phyloP scores from a whole-genome alignment of 345 rosid species.

The Eucalyptus rudis region DNA sequence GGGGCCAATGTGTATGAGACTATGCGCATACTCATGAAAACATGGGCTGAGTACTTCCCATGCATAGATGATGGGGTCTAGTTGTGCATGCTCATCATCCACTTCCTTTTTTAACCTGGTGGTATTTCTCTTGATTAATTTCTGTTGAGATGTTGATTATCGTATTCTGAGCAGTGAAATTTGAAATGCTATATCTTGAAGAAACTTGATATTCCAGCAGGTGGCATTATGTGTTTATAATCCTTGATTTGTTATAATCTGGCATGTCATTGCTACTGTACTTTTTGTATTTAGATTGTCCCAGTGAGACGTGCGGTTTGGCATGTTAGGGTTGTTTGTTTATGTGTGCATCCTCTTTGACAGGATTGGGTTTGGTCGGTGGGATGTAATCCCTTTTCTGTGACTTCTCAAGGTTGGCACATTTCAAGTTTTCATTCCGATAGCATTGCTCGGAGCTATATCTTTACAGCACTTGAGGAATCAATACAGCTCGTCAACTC shows the following conservation, averaged over 20 bases:
- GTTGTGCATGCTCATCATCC: background rate
- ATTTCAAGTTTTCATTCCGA: constrained; percentile 82
- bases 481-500: constrained; percentile 76
- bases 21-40: background rate
- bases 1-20: background rate
- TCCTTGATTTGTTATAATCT: background rate
- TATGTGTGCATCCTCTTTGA: background rate
- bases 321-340: background rate
- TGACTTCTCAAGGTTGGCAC: constrained; percentile 86
- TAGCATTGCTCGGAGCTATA: constrained; percentile 87
- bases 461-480: constrained; percentile 82
- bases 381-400: constrained; percentile 83
- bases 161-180: background rate
- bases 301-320: background rate
- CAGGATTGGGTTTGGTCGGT: constrained; percentile 99
- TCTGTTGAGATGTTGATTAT: background rate
- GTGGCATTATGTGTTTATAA: background rate
- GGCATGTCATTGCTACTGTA: background rate
- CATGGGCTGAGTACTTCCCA: background rate
- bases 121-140: background rate
- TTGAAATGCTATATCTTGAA: background rate
- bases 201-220: background rate
- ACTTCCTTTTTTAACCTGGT: background rate
- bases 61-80: background rate
- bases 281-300: background rate